Percentiles rank a stretch among this genome's conserved stretches.
These are phyloP conservation scores for Lactarius sanguifluus DNA, from an alignment of 768 basidiomycete species.

Conservation along the genomic window DNA sequence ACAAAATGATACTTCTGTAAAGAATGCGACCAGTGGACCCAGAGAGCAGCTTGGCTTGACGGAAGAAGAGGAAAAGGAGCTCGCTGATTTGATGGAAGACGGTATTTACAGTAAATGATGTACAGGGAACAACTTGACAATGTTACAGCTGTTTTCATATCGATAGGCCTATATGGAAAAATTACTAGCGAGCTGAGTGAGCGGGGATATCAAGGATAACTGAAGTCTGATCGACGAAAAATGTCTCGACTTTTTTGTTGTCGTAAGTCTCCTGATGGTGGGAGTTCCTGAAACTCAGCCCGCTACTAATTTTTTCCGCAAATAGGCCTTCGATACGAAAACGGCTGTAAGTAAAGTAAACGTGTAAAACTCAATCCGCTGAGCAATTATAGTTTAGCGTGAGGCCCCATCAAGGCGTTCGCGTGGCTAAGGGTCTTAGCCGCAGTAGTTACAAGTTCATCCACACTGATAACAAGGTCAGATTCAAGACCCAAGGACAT, in stretches of 20 bases:
- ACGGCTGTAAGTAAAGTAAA: too few species aligned
- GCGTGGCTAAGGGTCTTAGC: conserved; percentile 53
- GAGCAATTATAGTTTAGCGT: conserved; percentile 49
- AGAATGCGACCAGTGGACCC: not conserved
- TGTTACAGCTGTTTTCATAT: not conserved
- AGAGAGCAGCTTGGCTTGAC: conserved; percentile 49
- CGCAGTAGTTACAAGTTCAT: conserved; percentile 76
- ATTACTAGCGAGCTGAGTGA: too few species aligned
- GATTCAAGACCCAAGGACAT: conserved; percentile 21
- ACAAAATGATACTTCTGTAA: not conserved
- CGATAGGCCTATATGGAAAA: too few species aligned
- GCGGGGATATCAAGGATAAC: too few species aligned
- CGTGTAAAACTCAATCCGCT: too few species aligned
- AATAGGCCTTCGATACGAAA: too few species aligned
- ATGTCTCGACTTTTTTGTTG: too few species aligned
- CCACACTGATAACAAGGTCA: conserved; percentile 52
- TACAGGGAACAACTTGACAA: not conserved
- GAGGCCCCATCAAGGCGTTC: conserved; percentile 42
- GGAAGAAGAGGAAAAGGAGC: conserved; percentile 87
- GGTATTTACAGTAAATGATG: not conserved
- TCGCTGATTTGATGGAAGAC: conserved; percentile 71
- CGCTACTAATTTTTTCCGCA: too few species aligned
- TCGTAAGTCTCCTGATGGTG: too few species aligned
- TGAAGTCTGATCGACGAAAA: too few species aligned
- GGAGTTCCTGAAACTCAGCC: too few species aligned